A percentile compares a stretch with the other conserved stretches of the same genome.
Evolutionary conservation across 345 rosid species (phyloP).

Genomic region (Eucalyptus sp.): DNA sequence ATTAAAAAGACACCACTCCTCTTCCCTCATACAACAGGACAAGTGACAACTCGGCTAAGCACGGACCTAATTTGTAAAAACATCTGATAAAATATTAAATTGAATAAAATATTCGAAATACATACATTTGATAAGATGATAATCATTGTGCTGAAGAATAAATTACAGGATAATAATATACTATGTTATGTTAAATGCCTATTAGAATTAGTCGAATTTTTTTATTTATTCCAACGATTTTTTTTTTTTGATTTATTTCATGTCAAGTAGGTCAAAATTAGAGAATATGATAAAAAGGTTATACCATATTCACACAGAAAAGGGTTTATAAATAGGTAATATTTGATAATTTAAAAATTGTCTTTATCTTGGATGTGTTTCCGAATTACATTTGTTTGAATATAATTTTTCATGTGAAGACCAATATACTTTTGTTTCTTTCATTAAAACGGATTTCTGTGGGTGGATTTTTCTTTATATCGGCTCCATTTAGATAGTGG

Average conservation of each 20-base stretch:
- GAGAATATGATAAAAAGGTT: not conserved
- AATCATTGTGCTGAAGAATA: not conserved
- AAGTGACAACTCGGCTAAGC: not conserved
- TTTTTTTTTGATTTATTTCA: too few species aligned
- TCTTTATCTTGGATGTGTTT: not conserved
- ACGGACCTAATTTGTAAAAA: not conserved
- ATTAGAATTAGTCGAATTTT: not conserved
- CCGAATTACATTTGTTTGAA: not conserved
- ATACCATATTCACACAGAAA: not conserved
- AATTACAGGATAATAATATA: too few species aligned
- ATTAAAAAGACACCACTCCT: not conserved
- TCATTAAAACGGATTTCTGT: not conserved
- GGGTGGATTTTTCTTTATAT: not conserved
- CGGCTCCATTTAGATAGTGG: too few species aligned
- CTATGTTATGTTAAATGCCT: not conserved
- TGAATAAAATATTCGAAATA: not conserved
- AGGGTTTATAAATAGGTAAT: too few species aligned
- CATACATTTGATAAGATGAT: not conserved
- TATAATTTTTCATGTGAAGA: not conserved
- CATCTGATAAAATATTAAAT: too few species aligned
- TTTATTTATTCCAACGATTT: too few species aligned
- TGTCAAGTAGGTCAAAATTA: not conserved
- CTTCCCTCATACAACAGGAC: not conserved
- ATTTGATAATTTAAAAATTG: too few species aligned
- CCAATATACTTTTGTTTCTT: not conserved